Evolutionary conservation across 495 filamentous ascomycete species (phyloP), one percentile per base, ranked within the genome.

Genomic region (Xylaria intraflava): DNA sequence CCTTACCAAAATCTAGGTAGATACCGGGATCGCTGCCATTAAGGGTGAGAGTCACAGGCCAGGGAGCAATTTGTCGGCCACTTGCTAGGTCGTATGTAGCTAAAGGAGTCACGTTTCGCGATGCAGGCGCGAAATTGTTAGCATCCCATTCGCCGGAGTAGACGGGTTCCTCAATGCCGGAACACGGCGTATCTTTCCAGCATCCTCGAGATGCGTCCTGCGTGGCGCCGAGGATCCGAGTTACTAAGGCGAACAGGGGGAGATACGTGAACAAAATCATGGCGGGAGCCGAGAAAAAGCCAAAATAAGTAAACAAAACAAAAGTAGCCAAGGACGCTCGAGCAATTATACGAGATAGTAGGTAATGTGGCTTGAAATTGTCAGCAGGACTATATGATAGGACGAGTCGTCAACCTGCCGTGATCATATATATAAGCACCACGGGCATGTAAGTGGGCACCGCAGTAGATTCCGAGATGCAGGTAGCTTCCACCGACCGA

Each of bases 61-160:
- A 68, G 27, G 36, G 1, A 3, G 66, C 70, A 10, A 67, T 51
- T 16, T 67, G 26, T 30, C 58, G 60, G 3, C 66, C 65, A 24
- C 65, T 70, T 23, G 62, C 53, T 0, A 74, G 55, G 2, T 72
- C 69, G 17, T 80, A 67, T 17, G 78, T 72, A 11, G 67, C 66
- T 23, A 64, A 69, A 2, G 82, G 81, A 29, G 66, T 62, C 3
- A 84, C 73, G 38, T 66, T 79, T 53, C 82, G 71, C 5, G 80
- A 76, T 3, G 71, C 39, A 16, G 82, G 81, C 7, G 81, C 75
- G 54, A 74, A 84, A 42, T 80, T 85, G 60, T 85, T 79, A 3
- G 70, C 65, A 30, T 85, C 78, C 82, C 83, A 85, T 36, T 67
- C 62, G 2, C 82, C 82, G 0, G 75, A 72, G 53, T 85, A 86